A percentile compares a stretch with the other conserved stretches of the same genome.
Conservation (phyloP, 805 yeast genomes). For the Suhomyces sp. region DNA sequence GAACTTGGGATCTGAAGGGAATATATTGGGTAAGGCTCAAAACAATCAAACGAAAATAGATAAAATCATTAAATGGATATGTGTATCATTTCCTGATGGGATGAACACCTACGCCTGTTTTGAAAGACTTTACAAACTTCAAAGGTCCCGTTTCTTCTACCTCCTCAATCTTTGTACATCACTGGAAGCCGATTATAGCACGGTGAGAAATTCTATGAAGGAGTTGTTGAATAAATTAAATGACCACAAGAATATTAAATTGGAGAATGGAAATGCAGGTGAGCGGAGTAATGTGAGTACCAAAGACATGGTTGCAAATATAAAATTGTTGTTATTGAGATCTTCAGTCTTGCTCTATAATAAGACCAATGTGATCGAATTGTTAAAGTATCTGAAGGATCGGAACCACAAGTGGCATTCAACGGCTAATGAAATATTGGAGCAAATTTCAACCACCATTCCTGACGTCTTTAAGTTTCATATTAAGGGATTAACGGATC, state of each 20-base stretch:
- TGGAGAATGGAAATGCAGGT: too few species aligned
- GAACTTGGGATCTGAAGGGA: neutral
- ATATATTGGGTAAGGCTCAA: constrained; percentile 3
- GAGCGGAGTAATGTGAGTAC: constrained; percentile 37
- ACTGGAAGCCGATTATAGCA: constrained; percentile 57
- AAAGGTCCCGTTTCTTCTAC: constrained; percentile 59
- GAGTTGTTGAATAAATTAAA: constrained; percentile 59
- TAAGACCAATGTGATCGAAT: constrained; percentile 56
- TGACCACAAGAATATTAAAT: constrained; percentile 49
- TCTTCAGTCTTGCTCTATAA: constrained; percentile 62
- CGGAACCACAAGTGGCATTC: constrained; percentile 23
- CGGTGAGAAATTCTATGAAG: constrained; percentile 59
- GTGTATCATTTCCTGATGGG: constrained; percentile 54
- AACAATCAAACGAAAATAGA: constrained; percentile 38
- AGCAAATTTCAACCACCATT: constrained; percentile 53
- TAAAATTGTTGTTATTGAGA: constrained; percentile 62
- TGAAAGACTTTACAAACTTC: constrained; percentile 50
- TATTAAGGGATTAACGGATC: constrained; percentile 46
- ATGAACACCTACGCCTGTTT: constrained; percentile 50
- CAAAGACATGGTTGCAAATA: constrained; percentile 49
- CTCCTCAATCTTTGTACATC: constrained; percentile 55
- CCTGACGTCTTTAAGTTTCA: constrained; percentile 69
- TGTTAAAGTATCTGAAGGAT: constrained; percentile 49
- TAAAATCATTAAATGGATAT: constrained; percentile 62
- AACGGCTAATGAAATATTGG: constrained; percentile 54